A percentile compares a stretch with the other conserved stretches of the same genome.
Conservation (phyloP, 148 eudicot genomes). For the Fagopyrum tataricum region DNA sequence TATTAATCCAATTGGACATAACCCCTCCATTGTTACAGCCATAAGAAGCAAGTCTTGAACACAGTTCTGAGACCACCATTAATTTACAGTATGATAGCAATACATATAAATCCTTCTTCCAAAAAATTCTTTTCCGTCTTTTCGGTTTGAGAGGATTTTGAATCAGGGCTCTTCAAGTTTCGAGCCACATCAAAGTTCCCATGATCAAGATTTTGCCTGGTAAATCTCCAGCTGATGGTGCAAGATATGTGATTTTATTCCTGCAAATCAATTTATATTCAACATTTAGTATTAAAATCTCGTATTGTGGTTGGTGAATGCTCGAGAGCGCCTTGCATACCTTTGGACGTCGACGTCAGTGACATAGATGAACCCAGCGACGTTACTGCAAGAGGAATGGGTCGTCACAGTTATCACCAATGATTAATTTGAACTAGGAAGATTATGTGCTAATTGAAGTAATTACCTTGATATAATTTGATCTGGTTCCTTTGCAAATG, state of each 20-base stretch:
- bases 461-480: constrained; percentile 74
- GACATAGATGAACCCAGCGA: constrained; percentile 86
- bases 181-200: constrained; percentile 74
- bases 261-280: constrained; percentile 25
- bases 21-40: no score
- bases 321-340: constrained; percentile 24
- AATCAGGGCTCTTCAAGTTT: constrained; percentile 23
- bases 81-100: background rate
- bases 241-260: constrained; percentile 72
- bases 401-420: background rate
- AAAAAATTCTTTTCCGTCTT: background rate
- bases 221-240: constrained; percentile 82
- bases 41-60: background rate
- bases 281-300: background rate
- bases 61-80: background rate
- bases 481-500: constrained; percentile 85
- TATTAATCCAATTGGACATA: no score
- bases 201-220: constrained; percentile 63
- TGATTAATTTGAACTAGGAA: background rate
- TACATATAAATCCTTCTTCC: background rate
- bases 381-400: constrained; percentile 49
- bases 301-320: background rate
- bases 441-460: background rate
- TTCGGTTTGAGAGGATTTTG: background rate
- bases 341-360: constrained; percentile 76